A percentile compares a stretch with the other conserved stretches of the same genome.
These are phyloP conservation scores for Metschnikowia santaceciliae DNA, from an alignment of 805 yeast genomes.

Conservation along the genomic window DNA sequence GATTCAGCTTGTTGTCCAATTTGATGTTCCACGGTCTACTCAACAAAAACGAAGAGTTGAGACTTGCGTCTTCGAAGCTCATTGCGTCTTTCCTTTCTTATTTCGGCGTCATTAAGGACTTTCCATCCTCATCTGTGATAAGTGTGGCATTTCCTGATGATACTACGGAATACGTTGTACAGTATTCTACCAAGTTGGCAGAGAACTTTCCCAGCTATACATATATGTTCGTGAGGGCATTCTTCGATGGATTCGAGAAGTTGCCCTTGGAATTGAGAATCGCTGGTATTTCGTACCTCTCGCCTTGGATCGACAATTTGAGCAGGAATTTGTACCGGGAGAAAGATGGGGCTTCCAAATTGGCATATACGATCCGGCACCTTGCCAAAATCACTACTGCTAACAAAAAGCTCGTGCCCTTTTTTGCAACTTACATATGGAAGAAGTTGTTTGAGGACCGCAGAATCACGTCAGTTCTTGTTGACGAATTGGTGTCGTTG, in stretches of 20 bases:
- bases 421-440: conserved; percentile 48
- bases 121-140: conserved; percentile 49
- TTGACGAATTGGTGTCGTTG: conserved; percentile 71
- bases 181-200: conserved; percentile 58
- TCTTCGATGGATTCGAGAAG: conserved; percentile 39
- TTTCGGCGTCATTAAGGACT: conserved; percentile 46
- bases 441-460: conserved; percentile 59
- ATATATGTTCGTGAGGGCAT: conserved; percentile 54
- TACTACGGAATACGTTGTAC: conserved; percentile 55
- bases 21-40: conserved; percentile 66
- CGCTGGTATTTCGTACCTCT: conserved; percentile 48
- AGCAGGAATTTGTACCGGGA: conserved; percentile 57
- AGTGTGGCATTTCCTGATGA: conserved; percentile 66
- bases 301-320: conserved; percentile 75
- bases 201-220: conserved; percentile 55
- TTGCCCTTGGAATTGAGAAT: conserved; percentile 31
- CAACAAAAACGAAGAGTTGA: conserved; percentile 53
- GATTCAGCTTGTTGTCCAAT: conserved; percentile 60
- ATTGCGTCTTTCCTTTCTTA: conserved; percentile 58
- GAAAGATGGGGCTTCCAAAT: conserved; percentile 55
- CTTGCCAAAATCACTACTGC: conserved; percentile 55
- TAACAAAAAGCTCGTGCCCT: conserved; percentile 45
- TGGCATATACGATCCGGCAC: conserved; percentile 57
- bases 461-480: conserved; percentile 49
- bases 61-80: conserved; percentile 60